Evolutionary conservation across 495 filamentous ascomycete genomes (phyloP), one percentile per base, ranked within the genome.

Genomic region (Aspergillus homomorphus): DNA sequence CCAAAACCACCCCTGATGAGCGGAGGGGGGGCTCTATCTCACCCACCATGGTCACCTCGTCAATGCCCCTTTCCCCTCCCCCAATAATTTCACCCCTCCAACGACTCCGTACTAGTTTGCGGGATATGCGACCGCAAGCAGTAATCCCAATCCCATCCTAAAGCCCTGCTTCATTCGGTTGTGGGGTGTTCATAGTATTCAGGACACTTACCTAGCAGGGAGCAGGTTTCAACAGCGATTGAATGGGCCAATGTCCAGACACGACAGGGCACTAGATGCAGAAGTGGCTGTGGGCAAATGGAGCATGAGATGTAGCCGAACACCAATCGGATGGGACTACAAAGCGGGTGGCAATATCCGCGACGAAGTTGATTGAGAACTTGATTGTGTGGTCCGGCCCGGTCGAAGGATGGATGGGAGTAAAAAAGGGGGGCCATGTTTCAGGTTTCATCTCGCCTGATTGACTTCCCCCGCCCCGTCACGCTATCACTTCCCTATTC

Each of bases 301-400:
- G 48, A 28, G 48, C n/a, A 16, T 30, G 21, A 28, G 46, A 50
- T 50, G 46, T 28, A 18, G 23, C 3, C 48, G 23, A 28, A 18
- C 15, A 8, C 48, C 48, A 51, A 51, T 51, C 48, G 48, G 48
- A 30, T n/a, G 48, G 0, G 23, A 2, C 48, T 4, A 23, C 48
- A 51, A 30, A 30, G 23, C 48, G 48, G 48, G 48, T 51, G 48
- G 48, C 48, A 18, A 51, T 51, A 38, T 51, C 48, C 48, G 16
- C 28, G 48, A 51, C 48, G 46, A 22, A 18, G 46, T 50, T 24
- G 46, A 50, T 16, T 8, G 26, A 3, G 26, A 28, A 3, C 26
- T 28, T 28, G 20, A 24, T 14, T 50, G 46, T 24, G 26, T 50
- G 46, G 46, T 15, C 46, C 19, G 46, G 46, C 46, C 46, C 26